Base-by-base conservation (phyloP, 1,284 basidiomycete genomes). In the Wolfiporia cocos region DNA sequence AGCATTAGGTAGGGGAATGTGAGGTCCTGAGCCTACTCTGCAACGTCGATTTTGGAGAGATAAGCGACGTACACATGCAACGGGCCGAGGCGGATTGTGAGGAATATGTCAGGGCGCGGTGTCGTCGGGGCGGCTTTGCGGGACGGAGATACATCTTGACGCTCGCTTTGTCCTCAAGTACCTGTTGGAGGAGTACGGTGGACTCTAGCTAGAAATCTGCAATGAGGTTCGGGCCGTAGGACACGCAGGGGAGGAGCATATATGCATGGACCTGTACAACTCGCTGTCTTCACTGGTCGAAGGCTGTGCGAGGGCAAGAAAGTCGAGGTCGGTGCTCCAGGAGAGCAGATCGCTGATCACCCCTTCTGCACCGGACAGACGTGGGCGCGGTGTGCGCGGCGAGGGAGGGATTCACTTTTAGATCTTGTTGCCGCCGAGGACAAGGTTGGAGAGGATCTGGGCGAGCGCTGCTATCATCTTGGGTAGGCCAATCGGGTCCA, bases 381-480 rank as follows among this genome's bases (percentile, higher is more conserved):
- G 33, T 52, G 19, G 18, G 24, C 21, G 34, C 12, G 32, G 39
- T 43, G 39, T n/a, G n/a, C n/a, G 37, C n/a, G 14, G 3, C 34
- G 2, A 21, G 33, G 5, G 9, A 36, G 41, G 18, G n/a, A 69
- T 74, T 49, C 49, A 79, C 81, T 70, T 83, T 55, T 85, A 76
- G 38, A 88, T 85, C 42, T 80, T 76, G 62, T 88, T 88, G n/a
- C 88, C 84, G 7, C 84, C 85, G 34, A 86, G 69, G 5, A 89
- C 83, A 17, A 88, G 75, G 62, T 89, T 89, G 9, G 85, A 82
- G 29, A 89, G 74, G 49, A 88, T 86, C 61, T 89, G 86, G 1
- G 82, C 86, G 51, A 88, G 70, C 56, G 86, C 83, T 5, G 68
- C 63, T 6, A 77, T 78, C 37, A 86, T 81, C 58, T 84, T 76